Evolutionary conservation across 2,329 filamentous ascomycete species (phyloP).

Genomic region (Lojkania enalia): DNA sequence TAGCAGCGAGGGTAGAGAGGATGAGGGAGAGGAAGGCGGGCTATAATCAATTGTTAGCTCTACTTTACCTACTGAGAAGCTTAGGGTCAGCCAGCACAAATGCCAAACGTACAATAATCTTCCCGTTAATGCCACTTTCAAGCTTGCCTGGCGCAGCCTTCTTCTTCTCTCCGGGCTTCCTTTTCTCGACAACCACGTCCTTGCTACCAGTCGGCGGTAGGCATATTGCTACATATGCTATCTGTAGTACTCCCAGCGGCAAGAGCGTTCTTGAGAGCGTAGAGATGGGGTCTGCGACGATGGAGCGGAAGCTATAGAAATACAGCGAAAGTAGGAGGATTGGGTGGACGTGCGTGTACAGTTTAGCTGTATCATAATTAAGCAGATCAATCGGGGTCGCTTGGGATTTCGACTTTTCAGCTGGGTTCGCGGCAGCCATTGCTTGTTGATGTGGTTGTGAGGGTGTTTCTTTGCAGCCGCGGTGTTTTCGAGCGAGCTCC

Average conservation of each 20-base stretch:
- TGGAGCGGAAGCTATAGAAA: constrained; percentile 63
- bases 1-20: constrained; percentile 58
- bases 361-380: constrained; percentile 51
- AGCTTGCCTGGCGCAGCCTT: constrained; percentile 26
- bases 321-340: constrained; percentile 67
- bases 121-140: constrained; percentile 29
- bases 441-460: no score
- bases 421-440: no score
- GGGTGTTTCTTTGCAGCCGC: no score
- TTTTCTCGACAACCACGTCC: constrained; percentile 49
- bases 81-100: background rate
- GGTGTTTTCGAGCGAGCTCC: no score
- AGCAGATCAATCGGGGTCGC: constrained; percentile 53
- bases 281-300: constrained; percentile 71
- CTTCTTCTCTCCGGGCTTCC: constrained; percentile 50
- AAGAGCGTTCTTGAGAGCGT: constrained; percentile 65
- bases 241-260: constrained; percentile 66
- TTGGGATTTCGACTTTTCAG: constrained; percentile 26
- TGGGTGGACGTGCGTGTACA: constrained; percentile 70
- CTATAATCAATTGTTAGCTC: constrained; percentile 46
- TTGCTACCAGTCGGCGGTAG: constrained; percentile 57
- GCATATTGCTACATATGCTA: constrained; percentile 60
- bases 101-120: constrained; percentile 47
- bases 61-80: background rate
- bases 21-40: constrained; percentile 71